A percentile compares a stretch with the other conserved stretches of the same genome.
Evolutionary conservation across 305 asterid genomes (phyloP).

Genomic region (Solanum chacoense): DNA sequence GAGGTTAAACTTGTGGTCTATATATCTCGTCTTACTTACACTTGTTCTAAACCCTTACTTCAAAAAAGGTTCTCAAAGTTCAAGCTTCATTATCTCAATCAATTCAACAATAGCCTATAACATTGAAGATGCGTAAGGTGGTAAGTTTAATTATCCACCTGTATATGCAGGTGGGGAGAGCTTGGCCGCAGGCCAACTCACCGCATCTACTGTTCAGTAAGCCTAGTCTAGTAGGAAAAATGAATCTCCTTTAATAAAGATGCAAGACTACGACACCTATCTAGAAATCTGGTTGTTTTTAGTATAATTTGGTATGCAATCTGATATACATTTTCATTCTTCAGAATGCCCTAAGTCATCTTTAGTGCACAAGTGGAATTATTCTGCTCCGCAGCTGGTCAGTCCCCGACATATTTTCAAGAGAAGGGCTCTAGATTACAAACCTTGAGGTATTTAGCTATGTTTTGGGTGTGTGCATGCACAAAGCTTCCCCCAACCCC

Average conservation of each 20-base stretch:
- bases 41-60: neutral
- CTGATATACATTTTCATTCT: neutral
- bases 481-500: neutral
- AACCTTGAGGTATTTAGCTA: neutral
- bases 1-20: neutral
- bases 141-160: neutral
- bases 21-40: neutral
- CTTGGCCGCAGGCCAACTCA: neutral
- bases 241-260: neutral
- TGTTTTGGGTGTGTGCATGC: neutral
- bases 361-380: neutral
- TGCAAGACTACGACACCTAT: neutral
- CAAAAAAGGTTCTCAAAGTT: neutral
- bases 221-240: neutral
- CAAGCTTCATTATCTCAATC: neutral
- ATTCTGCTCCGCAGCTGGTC: neutral
- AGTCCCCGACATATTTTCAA: neutral
- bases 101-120: neutral
- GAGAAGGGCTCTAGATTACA: neutral
- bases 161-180: neutral
- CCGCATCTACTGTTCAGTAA: neutral
- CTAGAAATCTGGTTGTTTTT: neutral
- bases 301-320: neutral
- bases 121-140: neutral
- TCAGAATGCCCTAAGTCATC: neutral